Evolutionary conservation across 2,329 filamentous ascomycete genomes (phyloP), one percentile per base, ranked within the genome.

Genomic region (Malbranchea zuffiana): DNA sequence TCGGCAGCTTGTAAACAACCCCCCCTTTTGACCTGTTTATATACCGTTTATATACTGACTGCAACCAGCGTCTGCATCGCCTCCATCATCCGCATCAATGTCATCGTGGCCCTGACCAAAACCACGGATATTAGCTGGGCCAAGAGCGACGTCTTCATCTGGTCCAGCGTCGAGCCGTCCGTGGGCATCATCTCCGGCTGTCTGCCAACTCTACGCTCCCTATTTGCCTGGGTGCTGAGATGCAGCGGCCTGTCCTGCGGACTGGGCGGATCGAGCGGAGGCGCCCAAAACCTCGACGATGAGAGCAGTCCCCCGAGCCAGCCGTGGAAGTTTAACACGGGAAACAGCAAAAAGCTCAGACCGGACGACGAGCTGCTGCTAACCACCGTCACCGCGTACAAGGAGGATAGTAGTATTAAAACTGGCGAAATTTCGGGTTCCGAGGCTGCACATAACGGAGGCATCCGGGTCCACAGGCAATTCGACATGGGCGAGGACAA

Each of bases 61-160:
- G 11, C 8, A 5, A 12, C 11, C 59, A 5, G 54, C 30, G 53
- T 57, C 23, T 59, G 53, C 24, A 48, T 65, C 25, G 65, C 62
- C 2, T 63, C 61, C 11, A 60, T 64, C 27, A 39, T 65, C 39
- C 58, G 63, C 8, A 56, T 60, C 37, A 61, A 60, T 21, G 63
- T 60, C 1, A 50, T 66, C 6, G 47, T 56, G 27, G 56, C 59
- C 41, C 61, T 62, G 7, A 60, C 57, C 4, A 59, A 51, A 8
- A 63, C 53, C 20, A 51, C 53, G 4, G 62, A 66, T 29, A 61
- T 57, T 10, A 51, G 52, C 3, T 58, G 51, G 50, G 47, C 46
- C 11, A 45, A 53, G 31, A 50, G 46, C 26, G 42, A 50, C 13
- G 49, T 51, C 13, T 56, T 57, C 40, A 45, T 55, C 5, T 53